Base-by-base conservation (phyloP, 1,284 basidiomycete species). In the Tilletia horrida region DNA sequence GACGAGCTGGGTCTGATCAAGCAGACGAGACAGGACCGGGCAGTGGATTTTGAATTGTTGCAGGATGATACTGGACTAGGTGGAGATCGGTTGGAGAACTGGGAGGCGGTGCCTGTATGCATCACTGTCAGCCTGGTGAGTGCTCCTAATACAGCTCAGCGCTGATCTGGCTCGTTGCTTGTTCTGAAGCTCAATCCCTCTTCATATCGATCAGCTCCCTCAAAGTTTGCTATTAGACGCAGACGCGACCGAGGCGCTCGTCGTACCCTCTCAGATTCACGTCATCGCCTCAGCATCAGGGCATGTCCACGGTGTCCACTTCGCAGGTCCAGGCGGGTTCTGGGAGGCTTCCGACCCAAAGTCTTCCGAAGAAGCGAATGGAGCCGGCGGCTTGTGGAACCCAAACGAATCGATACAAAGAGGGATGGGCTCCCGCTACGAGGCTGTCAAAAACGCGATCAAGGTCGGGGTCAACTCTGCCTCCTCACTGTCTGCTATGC, bases 101-200 rank as follows among this genome's bases (percentile, higher is more conserved):
- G 75, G 13, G 69, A 71, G 23, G 67, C 71, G n/a, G 57, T 78
- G 29, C 77, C 77, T 6, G 71, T 79, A 23, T 77, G 76, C 63
- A 68, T 79, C 44, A 76, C 76, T 7, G 73, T 79, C 68, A 76
- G 73, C 66, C 59, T 76, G 29, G 63, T 64, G 21, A 31, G 63
- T 50, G 3, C 35, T 40, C 25, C 43, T 9, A 14, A n/a, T n/a
- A n/a, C n/a, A n/a, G n/a, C n/a, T n/a, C n/a, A n/a, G n/a, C n/a
- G n/a, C 25, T 48, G 47, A 7, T 18, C 43, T 44, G 9, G 8
- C 18, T 18, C 23, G 11, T 52, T 25, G 7, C 8, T 13, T 25
- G 21, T 25, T 3, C 50, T 27, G 21, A 52, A 21, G 6, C 25
- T 52, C 27, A 35, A 7, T 18, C 45, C 45, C 16, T 9, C 2